Conservation (phyloP, 805 yeast species). For the Lipomyces yamanashiensis region DNA sequence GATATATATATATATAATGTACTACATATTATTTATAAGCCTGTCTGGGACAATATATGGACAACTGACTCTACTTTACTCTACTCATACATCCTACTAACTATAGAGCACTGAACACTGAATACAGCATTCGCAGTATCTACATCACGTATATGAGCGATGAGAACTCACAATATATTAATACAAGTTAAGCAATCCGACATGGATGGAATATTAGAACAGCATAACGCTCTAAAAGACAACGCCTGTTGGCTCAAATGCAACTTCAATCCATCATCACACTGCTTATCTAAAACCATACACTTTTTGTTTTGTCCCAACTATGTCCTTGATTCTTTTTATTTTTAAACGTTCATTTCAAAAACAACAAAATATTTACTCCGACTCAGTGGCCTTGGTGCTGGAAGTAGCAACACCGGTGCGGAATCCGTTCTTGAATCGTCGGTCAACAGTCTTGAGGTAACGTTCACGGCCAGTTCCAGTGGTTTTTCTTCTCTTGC, state of each 20-base stretch:
- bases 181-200: slow-evolving; percentile 7
- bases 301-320: slow-evolving; percentile 2
- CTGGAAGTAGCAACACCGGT: slow-evolving; percentile 63
- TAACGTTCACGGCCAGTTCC: slow-evolving; percentile 99
- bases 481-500: slow-evolving; percentile 99
- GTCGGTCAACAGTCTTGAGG: slow-evolving; percentile 96
- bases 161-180: slow-evolving; percentile 2
- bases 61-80: too few species aligned
- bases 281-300: background rate
- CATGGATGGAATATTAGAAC: background rate
- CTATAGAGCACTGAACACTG: too few species aligned
- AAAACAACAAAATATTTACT: background rate
- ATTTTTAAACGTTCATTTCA: background rate
- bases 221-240: background rate
- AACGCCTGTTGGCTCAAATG: background rate
- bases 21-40: too few species aligned
- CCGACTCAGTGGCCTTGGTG: slow-evolving; percentile 22
- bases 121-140: too few species aligned
- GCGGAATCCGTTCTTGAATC: slow-evolving; percentile 99
- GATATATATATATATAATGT: too few species aligned
- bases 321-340: background rate
- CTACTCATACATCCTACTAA: too few species aligned
- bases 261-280: background rate
- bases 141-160: background rate
- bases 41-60: too few species aligned